Base-by-base conservation (phyloP, 345 rosid genomes). In the Pistacia atlantica region DNA sequence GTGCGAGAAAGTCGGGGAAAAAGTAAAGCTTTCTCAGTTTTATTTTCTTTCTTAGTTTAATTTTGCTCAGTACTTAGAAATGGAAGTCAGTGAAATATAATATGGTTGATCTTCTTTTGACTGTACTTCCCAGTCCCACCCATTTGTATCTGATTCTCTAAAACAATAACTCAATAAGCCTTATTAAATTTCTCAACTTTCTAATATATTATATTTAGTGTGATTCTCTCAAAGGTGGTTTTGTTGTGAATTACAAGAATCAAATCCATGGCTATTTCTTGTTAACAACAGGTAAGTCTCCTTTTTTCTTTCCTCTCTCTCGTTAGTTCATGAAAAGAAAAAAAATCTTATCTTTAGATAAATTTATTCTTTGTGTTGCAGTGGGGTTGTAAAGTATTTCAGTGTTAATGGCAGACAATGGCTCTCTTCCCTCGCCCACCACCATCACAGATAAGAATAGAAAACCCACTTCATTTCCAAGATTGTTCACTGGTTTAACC, bases 401-500 rank as follows among this genome's bases (percentile, higher is more conserved):
- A 77, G 82, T 76, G 78, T 65, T 77, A 78, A 90, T 90, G 91
- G 89, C 91, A 37, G 97, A 89, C 9, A 72, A 67, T 51, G 80
- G 79, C 54, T 48, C 85, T 58, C 79, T 81, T 45, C 69, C 78
- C 37, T 80, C 84, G 71, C 80, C 87, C 20, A 33, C 54, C 18
- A 51, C 55, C 18, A 51, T 25, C 69, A 31, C 77, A 58, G 78
- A 86, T 46, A 85, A 87, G 77, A 80, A 82, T 81, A 86, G 76
- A 57, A 87, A 84, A 61, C 81, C 86, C 66, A 76, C 86, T 68
- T 89, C 93, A 8, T 88, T 89, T 83, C 91, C 98, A 25, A 85
- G 89, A 65, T 74, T 91, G 78, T 88, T 92, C 69, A 80, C 91
- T 70, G 88, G 88, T 73, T 87, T 92, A 73, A 60, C 67, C 62